phyloP scores from a whole-genome alignment of 495 filamentous ascomycete genomes.

The Zalerion maritima region DNA sequence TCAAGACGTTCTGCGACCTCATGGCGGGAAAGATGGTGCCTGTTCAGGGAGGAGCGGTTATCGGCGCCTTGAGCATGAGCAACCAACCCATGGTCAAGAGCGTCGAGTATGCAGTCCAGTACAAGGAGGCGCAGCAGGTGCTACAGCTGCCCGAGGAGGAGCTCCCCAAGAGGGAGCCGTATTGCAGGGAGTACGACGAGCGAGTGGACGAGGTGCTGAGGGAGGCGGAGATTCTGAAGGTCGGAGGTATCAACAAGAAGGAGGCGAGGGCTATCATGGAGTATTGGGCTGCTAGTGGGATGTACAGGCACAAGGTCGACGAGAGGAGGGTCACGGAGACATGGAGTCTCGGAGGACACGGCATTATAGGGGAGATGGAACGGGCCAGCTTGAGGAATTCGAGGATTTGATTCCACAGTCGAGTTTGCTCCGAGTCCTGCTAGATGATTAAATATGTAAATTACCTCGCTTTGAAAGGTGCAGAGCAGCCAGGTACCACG shows the following conservation, averaged over 20 bases:
- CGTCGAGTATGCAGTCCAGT: constrained; percentile 49
- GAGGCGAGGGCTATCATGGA: constrained; percentile 77
- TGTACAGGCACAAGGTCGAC: constrained; percentile 54
- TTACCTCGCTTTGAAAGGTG: no score
- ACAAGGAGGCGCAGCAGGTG: constrained; percentile 27
- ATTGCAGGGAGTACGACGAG: constrained; percentile 46
- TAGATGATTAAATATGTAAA: no score
- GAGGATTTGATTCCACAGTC: no score
- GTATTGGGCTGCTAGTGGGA: constrained; percentile 80
- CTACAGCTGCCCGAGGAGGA: constrained; percentile 20
- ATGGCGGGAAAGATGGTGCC: constrained; percentile 45
- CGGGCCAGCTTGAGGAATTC: constrained; percentile 42
- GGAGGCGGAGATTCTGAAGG: constrained; percentile 27
- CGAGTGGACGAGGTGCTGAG: constrained; percentile 48
- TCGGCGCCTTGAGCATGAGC: constrained; percentile 55
- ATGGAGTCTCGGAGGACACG: constrained; percentile 68
- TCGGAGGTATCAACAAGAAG: constrained; percentile 51
- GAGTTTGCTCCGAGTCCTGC: no score
- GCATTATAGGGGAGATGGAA: constrained; percentile 76
- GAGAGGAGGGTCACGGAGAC: constrained; percentile 66
- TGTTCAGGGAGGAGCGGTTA: constrained; percentile 62
- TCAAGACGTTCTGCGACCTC: constrained; percentile 58
- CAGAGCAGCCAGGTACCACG: no score
- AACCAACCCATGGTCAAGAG: constrained; percentile 47
- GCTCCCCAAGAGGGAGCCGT: constrained; percentile 46